Conservation (phyloP, 257 asterid genomes). For the Coffea canephora region DNA sequence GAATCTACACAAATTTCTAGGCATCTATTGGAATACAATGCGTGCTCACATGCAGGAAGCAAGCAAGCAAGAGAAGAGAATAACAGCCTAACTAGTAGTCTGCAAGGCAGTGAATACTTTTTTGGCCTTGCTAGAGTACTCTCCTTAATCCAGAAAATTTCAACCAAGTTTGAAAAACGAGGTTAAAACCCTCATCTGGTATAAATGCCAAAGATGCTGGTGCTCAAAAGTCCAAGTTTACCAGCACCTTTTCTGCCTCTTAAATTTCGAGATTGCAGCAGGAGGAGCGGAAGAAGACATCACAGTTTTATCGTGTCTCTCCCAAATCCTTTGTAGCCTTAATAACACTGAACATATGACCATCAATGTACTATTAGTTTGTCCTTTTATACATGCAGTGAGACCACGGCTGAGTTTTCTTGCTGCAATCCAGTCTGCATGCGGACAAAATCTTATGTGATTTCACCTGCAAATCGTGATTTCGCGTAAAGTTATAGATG, state of each 20-base stretch:
- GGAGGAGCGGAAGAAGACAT: background rate
- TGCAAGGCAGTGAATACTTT: too few relatives aligned
- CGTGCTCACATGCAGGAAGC: constrained; percentile 8
- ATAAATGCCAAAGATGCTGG: background rate
- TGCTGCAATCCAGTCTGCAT: constrained; percentile 11
- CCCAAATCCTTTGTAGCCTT: background rate
- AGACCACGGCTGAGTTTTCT: constrained; percentile 5
- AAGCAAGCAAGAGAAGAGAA: background rate
- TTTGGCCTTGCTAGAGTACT: too few relatives aligned
- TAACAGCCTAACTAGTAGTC: background rate
- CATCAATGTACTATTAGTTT: background rate
- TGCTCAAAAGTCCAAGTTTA: too few relatives aligned
- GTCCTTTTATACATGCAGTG: background rate
- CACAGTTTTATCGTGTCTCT: background rate
- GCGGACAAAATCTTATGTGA: background rate
- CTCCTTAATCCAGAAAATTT: too few relatives aligned
- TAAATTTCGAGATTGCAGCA: constrained; percentile 5
- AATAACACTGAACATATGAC: background rate
- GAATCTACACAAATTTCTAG: constrained; percentile 6
- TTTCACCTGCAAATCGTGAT: too few relatives aligned
- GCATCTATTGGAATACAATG: background rate
- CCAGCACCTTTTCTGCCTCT: background rate
- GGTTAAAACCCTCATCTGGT: background rate
- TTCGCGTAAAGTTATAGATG: too few relatives aligned
- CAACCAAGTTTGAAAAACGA: background rate